phyloP scores from a whole-genome alignment of 2,329 filamentous ascomycete genomes.

The Fusarium odoratissimum region DNA sequence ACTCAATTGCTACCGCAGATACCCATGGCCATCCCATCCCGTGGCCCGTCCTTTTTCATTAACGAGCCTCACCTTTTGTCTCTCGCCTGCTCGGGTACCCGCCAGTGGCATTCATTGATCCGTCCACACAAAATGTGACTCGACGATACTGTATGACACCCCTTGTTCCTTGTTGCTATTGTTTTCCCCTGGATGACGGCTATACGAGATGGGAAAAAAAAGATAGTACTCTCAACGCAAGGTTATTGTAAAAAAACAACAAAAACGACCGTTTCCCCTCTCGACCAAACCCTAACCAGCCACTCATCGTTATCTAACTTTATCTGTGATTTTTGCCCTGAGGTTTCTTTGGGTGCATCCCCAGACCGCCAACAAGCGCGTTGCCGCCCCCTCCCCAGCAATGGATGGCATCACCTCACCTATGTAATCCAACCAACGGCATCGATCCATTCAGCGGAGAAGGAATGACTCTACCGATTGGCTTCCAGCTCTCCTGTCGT shows the following conservation, averaged over 20 bases:
- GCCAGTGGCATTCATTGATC: constrained; percentile 29
- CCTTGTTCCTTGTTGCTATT: constrained; percentile 6
- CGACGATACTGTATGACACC: constrained; percentile 7
- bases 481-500: constrained; percentile 19
- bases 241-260: background rate
- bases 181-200: background rate
- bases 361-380: constrained; percentile 13
- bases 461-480: constrained; percentile 19
- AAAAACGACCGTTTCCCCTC: background rate
- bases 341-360: constrained; percentile 21
- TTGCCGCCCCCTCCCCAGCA: background rate
- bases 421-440: constrained; percentile 8
- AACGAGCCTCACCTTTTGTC: constrained; percentile 32
- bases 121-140: constrained; percentile 17
- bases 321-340: constrained; percentile 1
- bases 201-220: background rate
- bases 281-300: background rate
- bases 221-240: background rate
- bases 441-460: constrained; percentile 14
- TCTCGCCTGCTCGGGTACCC: constrained; percentile 9
- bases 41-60: constrained; percentile 15
- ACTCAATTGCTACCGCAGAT: constrained; percentile 17
- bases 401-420: constrained; percentile 39
- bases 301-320: background rate
- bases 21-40: constrained; percentile 20